These are phyloP conservation scores for Acanthamoeba rhysodes DNA, from an alignment of 208 protist genomes.

Conservation along the genomic window DNA sequence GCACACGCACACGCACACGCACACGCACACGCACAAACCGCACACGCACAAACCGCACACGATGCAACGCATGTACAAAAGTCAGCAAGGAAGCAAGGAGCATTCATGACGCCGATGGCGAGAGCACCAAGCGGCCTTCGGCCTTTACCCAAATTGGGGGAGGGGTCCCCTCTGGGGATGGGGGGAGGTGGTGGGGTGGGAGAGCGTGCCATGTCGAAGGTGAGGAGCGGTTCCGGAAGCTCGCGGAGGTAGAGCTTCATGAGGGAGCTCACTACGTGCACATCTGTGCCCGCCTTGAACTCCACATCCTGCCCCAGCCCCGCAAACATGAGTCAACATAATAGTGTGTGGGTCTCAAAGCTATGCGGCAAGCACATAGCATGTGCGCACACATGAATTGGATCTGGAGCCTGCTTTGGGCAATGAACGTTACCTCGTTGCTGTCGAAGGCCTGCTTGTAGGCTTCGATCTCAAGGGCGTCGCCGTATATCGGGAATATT, in stretches of 20 bases:
- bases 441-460: constrained; percentile 57
- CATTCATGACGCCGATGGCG: too few relatives aligned
- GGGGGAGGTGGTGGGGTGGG: too few relatives aligned
- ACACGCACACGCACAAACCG: neutral
- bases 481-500: constrained; percentile 10
- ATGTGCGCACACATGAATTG: neutral
- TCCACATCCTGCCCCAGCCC: neutral
- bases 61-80: neutral
- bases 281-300: constrained; percentile 54
- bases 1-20: too few relatives aligned
- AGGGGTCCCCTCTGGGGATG: too few relatives aligned
- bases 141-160: too few relatives aligned
- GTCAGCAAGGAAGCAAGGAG: too few relatives aligned
- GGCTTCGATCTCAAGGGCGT: constrained; percentile 19
- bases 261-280: constrained; percentile 57
- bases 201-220: constrained; percentile 26
- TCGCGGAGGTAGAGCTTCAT: constrained; percentile 64
- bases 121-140: too few relatives aligned
- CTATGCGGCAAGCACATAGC: neutral
- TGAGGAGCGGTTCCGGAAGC: constrained; percentile 23
- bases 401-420: neutral
- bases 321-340: too few relatives aligned
- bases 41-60: too few relatives aligned
- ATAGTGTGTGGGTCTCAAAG: too few relatives aligned
- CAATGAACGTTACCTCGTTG: neutral